Conservation (phyloP, 306 rosid species). For the Corylus heterophylla region DNA sequence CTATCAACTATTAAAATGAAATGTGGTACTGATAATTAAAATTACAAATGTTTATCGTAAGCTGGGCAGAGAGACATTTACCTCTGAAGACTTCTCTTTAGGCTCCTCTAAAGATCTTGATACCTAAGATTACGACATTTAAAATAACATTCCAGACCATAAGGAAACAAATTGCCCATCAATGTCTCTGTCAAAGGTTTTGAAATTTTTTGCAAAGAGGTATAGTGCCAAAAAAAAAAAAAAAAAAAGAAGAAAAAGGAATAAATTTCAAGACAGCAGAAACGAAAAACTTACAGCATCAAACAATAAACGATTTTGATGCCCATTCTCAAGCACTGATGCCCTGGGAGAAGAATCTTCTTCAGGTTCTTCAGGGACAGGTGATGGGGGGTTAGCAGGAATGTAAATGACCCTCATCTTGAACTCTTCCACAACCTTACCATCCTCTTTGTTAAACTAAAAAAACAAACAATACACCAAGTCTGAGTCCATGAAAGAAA, state of each 20-base stretch:
- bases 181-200: neutral
- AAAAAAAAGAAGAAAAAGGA: no score
- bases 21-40: neutral
- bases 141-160: constrained; percentile 1
- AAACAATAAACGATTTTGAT: constrained; percentile 42
- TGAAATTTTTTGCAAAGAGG: neutral
- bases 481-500: neutral
- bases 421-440: constrained; percentile 40
- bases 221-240: no score
- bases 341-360: constrained; percentile 46
- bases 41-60: neutral
- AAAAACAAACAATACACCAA: neutral
- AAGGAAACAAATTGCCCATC: neutral
- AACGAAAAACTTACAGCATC: constrained; percentile 36
- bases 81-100: constrained; percentile 49
- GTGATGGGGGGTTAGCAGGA: constrained; percentile 51
- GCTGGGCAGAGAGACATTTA: constrained; percentile 8
- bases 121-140: constrained; percentile 26
- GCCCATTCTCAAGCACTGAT: constrained; percentile 33
- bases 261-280: neutral
- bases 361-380: constrained; percentile 50
- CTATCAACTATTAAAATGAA: neutral
- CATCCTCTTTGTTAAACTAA: constrained; percentile 48
- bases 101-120: constrained; percentile 44
- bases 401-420: constrained; percentile 47